These are phyloP conservation scores for Strigomonas culicis DNA, from an alignment of 208 protist genomes.

Conservation along the genomic window DNA sequence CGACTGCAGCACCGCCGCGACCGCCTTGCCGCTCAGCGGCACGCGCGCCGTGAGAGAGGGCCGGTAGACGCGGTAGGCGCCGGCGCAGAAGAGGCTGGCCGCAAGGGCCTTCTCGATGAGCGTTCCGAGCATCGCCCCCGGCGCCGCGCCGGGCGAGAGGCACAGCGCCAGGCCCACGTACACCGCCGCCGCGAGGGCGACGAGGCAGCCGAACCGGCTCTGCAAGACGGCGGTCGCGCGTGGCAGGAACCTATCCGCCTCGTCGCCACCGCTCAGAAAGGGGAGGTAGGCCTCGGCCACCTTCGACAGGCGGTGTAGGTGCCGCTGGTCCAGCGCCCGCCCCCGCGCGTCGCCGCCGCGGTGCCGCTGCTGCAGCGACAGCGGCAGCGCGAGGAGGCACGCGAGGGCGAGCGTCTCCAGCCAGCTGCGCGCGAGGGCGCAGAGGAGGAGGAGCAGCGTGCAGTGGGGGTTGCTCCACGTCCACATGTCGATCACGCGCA, in stretches of 20 bases:
- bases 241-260: neutral
- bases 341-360: conserved; percentile 8
- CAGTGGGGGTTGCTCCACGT: conserved; percentile 30
- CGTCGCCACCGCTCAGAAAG: neutral
- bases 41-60: neutral
- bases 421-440: conserved; percentile 15
- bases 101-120: neutral
- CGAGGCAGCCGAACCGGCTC: neutral
- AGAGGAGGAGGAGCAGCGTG: conserved; percentile 18
- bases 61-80: neutral
- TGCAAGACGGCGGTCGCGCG: neutral
- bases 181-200: neutral
- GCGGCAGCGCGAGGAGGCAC: conserved; percentile 2
- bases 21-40: neutral
- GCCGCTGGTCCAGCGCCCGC: neutral
- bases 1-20: neutral
- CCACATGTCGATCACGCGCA: conserved; percentile 28
- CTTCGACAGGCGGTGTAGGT: neutral
- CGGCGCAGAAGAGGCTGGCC: neutral
- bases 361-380: conserved; percentile 11
- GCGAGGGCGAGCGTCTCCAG: conserved; percentile 15
- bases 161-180: neutral
- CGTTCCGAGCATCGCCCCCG: neutral
- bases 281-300: neutral
- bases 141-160: neutral